Percentiles rank a stretch among this genome's conserved stretches.
Conservation (phyloP, 768 basidiomycete species). For the Suillus tomentosus region DNA sequence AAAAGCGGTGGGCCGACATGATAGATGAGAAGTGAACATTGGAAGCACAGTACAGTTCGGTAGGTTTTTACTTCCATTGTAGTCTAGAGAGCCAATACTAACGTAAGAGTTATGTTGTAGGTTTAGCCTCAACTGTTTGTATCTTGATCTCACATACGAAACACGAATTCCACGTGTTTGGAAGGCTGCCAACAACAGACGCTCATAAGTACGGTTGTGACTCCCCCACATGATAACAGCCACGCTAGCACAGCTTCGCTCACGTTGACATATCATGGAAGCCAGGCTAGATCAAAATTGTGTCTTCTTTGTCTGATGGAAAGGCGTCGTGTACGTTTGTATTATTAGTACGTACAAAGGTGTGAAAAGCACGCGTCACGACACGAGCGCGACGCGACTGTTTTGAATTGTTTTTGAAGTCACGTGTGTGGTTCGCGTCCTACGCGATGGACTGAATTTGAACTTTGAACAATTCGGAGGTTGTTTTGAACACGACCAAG, state of each 20-base stretch:
- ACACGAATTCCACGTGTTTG: neutral
- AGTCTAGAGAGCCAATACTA: neutral
- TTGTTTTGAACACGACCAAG: slow-evolving; percentile 25
- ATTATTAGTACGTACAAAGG: slow-evolving; percentile 7
- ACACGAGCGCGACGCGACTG: slow-evolving; percentile 36
- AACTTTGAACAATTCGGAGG: slow-evolving; percentile 17
- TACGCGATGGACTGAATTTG: slow-evolving; percentile 34
- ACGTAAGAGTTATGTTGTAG: neutral
- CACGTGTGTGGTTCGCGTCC: slow-evolving; percentile 43
- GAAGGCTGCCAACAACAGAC: neutral
- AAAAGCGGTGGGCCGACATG: slow-evolving; percentile 38
- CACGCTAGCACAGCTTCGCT: neutral
- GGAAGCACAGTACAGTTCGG: neutral
- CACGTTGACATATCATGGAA: neutral
- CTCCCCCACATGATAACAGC: slow-evolving; percentile 1
- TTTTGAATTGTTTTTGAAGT: slow-evolving; percentile 36
- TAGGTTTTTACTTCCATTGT: neutral
- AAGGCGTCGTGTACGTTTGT: neutral
- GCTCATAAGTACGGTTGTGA: neutral
- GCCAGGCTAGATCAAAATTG: neutral
- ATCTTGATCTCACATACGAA: neutral
- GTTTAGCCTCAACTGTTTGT: neutral
- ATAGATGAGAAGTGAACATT: slow-evolving; percentile 2
- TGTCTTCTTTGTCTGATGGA: slow-evolving; percentile 13
- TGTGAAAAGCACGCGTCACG: slow-evolving; percentile 12